A percentile compares a stretch with the other conserved stretches of the same genome.
Evolutionary conservation across 768 basidiomycete genomes (phyloP).

Genomic region (Auricularia sp.): DNA sequence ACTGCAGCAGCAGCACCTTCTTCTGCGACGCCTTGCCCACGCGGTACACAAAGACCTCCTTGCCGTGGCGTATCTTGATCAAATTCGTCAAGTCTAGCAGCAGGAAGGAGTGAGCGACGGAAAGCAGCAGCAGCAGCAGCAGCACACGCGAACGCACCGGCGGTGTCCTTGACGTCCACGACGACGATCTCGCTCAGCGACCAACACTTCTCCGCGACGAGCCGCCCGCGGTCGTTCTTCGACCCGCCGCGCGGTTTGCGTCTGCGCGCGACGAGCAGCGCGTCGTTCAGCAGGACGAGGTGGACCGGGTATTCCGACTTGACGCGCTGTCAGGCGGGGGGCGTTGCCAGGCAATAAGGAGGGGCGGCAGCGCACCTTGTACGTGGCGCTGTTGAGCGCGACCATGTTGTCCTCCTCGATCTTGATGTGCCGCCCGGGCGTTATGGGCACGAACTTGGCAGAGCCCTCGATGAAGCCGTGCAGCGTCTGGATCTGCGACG

Average conservation of each 20-base stretch:
- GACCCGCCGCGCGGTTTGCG: constrained; percentile 47
- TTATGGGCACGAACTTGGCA: constrained; percentile 86
- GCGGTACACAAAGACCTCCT: constrained; percentile 91
- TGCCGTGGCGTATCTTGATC: constrained; percentile 87
- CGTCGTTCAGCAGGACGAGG: constrained; percentile 86
- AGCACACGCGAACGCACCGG: constrained; percentile 41
- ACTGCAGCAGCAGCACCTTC: constrained; percentile 71
- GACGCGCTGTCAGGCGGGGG: background rate
- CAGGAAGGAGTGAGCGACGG: background rate
- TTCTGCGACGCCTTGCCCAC: constrained; percentile 78
- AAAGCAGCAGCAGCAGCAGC: too few species aligned
- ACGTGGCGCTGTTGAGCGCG: constrained; percentile 87
- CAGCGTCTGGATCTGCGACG: constrained; percentile 85
- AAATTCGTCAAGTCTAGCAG: constrained; percentile 72
- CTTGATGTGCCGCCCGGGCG: constrained; percentile 85
- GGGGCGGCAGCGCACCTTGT: constrained; percentile 38
- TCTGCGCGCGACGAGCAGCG: constrained; percentile 77
- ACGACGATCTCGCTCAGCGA: constrained; percentile 88
- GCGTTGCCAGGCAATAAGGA: too few species aligned
- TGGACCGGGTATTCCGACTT: constrained; percentile 67
- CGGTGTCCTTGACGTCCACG: constrained; percentile 90
- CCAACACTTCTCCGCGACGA: constrained; percentile 93
- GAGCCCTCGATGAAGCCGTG: constrained; percentile 90
- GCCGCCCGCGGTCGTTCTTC: constrained; percentile 52
- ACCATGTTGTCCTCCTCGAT: constrained; percentile 74